A percentile compares a stretch with the other conserved stretches of the same genome.
Evolutionary conservation across 257 asterid species (phyloP).

Genomic region (Eucommia ulmoides): DNA sequence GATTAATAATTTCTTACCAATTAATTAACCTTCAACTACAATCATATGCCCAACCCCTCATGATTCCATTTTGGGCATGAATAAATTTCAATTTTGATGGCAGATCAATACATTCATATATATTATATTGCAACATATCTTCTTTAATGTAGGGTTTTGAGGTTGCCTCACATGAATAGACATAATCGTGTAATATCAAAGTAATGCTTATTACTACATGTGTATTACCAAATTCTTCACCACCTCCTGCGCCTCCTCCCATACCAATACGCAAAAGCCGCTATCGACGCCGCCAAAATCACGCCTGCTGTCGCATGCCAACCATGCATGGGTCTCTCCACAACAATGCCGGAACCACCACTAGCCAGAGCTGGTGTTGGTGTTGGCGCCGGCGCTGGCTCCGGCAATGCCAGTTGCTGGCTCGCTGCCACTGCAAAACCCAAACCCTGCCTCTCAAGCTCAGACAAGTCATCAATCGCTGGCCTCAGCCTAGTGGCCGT

Average conservation of each 20-base stretch:
- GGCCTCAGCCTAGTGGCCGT: conserved; percentile 48
- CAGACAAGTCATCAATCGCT: conserved; percentile 32
- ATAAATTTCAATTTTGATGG: no score
- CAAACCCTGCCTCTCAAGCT: conserved; percentile 55
- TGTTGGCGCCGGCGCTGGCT: conserved; percentile 20
- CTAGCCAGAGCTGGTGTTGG: conserved; percentile 11
- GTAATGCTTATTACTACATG: background rate
- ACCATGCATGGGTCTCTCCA: conserved; percentile 34
- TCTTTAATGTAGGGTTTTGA: no score
- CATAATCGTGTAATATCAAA: no score
- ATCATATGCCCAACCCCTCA: no score
- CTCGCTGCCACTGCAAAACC: conserved; percentile 40
- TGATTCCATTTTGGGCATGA: no score
- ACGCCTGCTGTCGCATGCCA: conserved; percentile 88
- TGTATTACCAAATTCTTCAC: conserved; percentile 35
- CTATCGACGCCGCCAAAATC: conserved; percentile 58
- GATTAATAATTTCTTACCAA: no score
- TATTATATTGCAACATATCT: no score
- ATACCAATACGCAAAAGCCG: conserved; percentile 80
- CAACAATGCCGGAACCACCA: conserved; percentile 13
- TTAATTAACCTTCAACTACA: no score
- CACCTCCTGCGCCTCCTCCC: conserved; percentile 64
- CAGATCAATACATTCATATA: no score
- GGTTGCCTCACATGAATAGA: no score
- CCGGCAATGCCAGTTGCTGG: conserved; percentile 37